Conservation (phyloP, 345 rosid species). For the Citrus hindsii region DNA sequence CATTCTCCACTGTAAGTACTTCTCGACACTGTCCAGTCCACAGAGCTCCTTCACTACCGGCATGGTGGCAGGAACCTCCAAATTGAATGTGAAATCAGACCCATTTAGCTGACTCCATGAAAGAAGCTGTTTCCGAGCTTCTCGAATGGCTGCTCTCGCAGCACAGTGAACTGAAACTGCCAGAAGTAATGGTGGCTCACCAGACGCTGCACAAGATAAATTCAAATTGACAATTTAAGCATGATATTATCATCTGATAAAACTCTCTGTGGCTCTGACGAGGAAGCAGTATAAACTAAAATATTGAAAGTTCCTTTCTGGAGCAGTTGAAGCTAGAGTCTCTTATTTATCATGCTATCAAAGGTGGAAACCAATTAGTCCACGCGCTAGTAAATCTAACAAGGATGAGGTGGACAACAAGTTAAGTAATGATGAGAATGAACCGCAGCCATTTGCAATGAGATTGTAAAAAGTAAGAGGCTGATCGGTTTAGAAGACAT, state of each 20-base stretch:
- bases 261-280: background rate
- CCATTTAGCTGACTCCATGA: conserved; percentile 41
- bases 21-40: conserved; percentile 67
- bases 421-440: background rate
- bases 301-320: background rate
- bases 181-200: conserved; percentile 85
- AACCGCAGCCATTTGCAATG: background rate
- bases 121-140: conserved; percentile 59
- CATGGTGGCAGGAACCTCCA: conserved; percentile 87
- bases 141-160: conserved; percentile 64
- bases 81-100: conserved; percentile 30
- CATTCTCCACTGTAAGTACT: conserved; percentile 44
- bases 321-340: background rate
- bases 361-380: background rate
- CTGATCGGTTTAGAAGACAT: background rate
- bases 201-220: conserved; percentile 55
- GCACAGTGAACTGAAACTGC: conserved; percentile 92
- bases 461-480: background rate
- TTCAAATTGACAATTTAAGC: background rate
- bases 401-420: background rate
- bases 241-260: background rate
- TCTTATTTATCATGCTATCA: too few relatives aligned
- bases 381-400: background rate
- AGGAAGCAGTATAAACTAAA: background rate
- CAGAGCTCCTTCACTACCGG: conserved; percentile 70